Evolutionary conservation across 202 grass and related monocot species (phyloP).

Genomic region (Dendrocalamus latiflorus): DNA sequence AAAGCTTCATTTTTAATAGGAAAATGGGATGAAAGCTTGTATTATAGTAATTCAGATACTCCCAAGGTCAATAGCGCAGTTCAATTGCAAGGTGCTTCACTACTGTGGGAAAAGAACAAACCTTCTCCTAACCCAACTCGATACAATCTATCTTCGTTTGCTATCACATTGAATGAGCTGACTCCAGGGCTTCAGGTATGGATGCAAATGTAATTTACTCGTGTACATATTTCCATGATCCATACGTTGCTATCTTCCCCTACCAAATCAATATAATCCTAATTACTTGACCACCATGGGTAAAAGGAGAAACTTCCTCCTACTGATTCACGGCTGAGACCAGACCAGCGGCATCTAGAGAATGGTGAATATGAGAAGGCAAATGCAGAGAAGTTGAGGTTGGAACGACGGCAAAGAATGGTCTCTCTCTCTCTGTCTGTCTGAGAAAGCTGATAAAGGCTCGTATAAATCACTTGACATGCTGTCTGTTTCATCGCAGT

Average conservation of each 20-base stretch:
- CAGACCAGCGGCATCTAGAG: constrained; percentile 86
- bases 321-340: constrained; percentile 87
- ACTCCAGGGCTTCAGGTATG: constrained; percentile 77
- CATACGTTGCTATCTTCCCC: not conserved
- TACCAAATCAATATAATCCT: not conserved
- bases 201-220: not conserved
- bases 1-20: constrained; percentile 70
- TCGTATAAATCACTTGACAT: not conserved
- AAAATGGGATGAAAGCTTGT: constrained; percentile 81
- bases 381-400: constrained; percentile 68
- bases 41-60: constrained; percentile 47
- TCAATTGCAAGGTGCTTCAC: constrained; percentile 44
- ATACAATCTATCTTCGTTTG: constrained; percentile 89
- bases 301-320: constrained; percentile 89
- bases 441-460: not conserved
- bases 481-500: constrained; percentile 26
- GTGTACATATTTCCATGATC: not conserved
- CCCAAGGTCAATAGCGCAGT: constrained; percentile 44
- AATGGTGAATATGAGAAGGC: constrained; percentile 88
- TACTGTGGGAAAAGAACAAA: constrained; percentile 82
- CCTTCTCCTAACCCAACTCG: constrained; percentile 76
- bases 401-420: constrained; percentile 85
- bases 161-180: constrained; percentile 83
- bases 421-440: not conserved
- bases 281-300: constrained; percentile 30